phyloP scores from a whole-genome alignment of 306 rosid species.

The Prunus salicina region DNA sequence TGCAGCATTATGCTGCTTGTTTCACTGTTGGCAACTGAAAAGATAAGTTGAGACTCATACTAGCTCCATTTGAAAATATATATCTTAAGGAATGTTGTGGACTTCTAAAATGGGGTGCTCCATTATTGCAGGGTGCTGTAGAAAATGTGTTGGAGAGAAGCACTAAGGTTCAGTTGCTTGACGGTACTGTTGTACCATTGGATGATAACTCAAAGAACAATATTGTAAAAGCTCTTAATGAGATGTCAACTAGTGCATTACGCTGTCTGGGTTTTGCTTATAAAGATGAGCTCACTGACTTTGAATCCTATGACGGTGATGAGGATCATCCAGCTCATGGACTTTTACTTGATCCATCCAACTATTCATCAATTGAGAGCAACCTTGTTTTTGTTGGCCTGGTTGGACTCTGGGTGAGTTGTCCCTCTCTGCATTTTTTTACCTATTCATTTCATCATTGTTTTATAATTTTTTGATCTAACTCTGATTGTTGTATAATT shows the following conservation, averaged over 20 bases:
- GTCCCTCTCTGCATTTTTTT: constrained; percentile 14
- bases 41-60: background rate
- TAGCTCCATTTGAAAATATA: background rate
- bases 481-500: constrained; percentile 19
- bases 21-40: background rate
- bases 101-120: background rate
- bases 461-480: constrained; percentile 13
- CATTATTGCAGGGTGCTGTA: constrained; percentile 73
- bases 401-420: constrained; percentile 85
- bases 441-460: constrained; percentile 1
- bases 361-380: constrained; percentile 77
- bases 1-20: background rate
- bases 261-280: constrained; percentile 94
- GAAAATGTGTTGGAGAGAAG: constrained; percentile 84
- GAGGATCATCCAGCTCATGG: constrained; percentile 89
- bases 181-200: constrained; percentile 62
- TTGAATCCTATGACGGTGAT: constrained; percentile 56
- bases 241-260: constrained; percentile 76
- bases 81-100: background rate
- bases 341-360: constrained; percentile 74
- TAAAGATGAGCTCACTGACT: constrained; percentile 59
- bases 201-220: constrained; percentile 53
- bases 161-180: constrained; percentile 68
- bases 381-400: constrained; percentile 76
- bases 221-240: constrained; percentile 59